Evolutionary conservation across 176 grass and related monocot genomes (phyloP).

Genomic region (Puya raimondii): DNA sequence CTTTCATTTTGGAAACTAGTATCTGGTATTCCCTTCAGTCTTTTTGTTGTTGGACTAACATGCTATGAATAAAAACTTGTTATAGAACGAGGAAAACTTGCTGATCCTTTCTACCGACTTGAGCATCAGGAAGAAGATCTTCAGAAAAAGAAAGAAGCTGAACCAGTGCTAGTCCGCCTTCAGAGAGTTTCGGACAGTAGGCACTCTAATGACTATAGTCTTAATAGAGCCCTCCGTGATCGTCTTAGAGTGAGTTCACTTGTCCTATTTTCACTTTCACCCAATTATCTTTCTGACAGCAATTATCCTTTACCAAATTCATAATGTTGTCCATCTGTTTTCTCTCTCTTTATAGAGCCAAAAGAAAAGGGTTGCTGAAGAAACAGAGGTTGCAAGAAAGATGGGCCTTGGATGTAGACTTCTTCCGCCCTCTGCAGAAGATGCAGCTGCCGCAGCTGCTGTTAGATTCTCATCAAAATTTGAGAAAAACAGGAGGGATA

Average conservation of each 20-base stretch:
- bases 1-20: background rate
- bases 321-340: constrained; percentile 20
- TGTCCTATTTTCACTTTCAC: constrained; percentile 16
- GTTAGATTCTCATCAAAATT: constrained; percentile 73
- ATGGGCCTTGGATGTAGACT: constrained; percentile 75
- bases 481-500: constrained; percentile 66
- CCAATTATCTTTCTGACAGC: constrained; percentile 1
- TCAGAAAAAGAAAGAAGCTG: constrained; percentile 89
- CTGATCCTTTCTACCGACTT: constrained; percentile 86
- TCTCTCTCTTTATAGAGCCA: constrained; percentile 57
- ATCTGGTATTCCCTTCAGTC: background rate
- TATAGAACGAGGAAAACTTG: constrained; percentile 84
- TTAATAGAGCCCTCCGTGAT: constrained; percentile 69
- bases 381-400: constrained; percentile 56
- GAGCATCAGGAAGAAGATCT: constrained; percentile 93
- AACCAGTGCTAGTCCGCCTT: constrained; percentile 75
- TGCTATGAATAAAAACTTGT: constrained; percentile 19
- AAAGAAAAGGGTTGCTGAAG: constrained; percentile 74
- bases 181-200: constrained; percentile 70
- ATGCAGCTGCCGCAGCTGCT: constrained; percentile 40
- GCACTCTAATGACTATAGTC: constrained; percentile 66
- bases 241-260: constrained; percentile 54
- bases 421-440: constrained; percentile 64
- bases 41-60: constrained; percentile 2
- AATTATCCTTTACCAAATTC: constrained; percentile 18